Evolutionary conservation across 2,329 filamentous ascomycete genomes (phyloP).

Genomic region (Tolypocladium endophyticum): DNA sequence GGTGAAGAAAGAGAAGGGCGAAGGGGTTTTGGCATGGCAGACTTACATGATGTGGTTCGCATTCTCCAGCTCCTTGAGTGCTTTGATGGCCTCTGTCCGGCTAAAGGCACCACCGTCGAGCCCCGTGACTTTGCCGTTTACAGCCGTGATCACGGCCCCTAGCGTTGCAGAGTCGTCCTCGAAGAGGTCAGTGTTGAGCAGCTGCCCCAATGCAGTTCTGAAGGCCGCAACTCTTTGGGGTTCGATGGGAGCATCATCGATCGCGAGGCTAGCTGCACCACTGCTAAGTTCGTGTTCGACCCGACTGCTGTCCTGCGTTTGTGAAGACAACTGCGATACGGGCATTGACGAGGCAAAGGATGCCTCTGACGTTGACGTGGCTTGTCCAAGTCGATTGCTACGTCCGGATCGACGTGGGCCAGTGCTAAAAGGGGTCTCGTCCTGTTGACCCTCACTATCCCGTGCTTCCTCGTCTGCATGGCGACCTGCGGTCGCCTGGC

Average conservation of each 20-base stretch:
- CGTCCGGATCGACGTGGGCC: constrained; percentile 32
- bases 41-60: constrained; percentile 88
- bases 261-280: constrained; percentile 29
- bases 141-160: constrained; percentile 61
- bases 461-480: not conserved
- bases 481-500: not conserved
- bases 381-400: constrained; percentile 23
- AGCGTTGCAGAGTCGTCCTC: constrained; percentile 74
- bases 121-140: constrained; percentile 60
- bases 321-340: constrained; percentile 54
- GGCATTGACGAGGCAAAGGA: constrained; percentile 75
- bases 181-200: constrained; percentile 77
- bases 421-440: constrained; percentile 11
- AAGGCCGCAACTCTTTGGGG: constrained; percentile 60
- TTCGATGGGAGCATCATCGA: constrained; percentile 41
- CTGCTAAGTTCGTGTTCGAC: constrained; percentile 35
- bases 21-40: not conserved
- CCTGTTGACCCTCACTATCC: constrained; percentile 30
- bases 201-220: constrained; percentile 68
- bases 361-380: constrained; percentile 32
- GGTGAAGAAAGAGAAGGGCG: no score
- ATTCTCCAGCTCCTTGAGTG: constrained; percentile 69
- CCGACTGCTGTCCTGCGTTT: constrained; percentile 29
- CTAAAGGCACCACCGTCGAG: constrained; percentile 51
- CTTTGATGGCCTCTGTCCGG: constrained; percentile 62